A percentile compares a stretch with the other conserved stretches of the same genome.
These are phyloP conservation scores for Entophlyctis helioformis DNA, from an alignment of 192 early-diverging fungal species.

Conservation along the genomic window DNA sequence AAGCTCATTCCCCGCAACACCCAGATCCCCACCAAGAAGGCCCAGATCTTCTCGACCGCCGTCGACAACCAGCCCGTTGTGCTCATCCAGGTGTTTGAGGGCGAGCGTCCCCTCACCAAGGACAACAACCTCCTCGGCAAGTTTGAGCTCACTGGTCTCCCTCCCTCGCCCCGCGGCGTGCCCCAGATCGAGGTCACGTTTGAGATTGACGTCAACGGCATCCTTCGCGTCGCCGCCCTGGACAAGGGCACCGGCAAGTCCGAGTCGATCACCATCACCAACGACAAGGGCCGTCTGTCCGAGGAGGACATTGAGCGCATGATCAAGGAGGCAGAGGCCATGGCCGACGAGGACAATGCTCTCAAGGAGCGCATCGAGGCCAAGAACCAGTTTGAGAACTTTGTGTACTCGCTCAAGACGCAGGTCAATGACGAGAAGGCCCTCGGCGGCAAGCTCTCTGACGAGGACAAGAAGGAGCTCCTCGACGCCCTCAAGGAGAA, in stretches of 20 bases:
- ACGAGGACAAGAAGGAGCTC: conserved; percentile 84
- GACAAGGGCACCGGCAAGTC: conserved; percentile 97
- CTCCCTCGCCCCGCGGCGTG: conserved; percentile 87
- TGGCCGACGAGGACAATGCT: conserved; percentile 76
- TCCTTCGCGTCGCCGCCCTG: conserved; percentile 80
- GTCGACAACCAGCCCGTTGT: conserved; percentile 95
- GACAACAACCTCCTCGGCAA: conserved; percentile 96
- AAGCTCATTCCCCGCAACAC: conserved; percentile 90
- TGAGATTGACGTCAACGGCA: conserved; percentile 89
- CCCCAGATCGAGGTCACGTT: conserved; percentile 98
- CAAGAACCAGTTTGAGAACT: conserved; percentile 85
- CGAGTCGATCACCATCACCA: conserved; percentile 92
- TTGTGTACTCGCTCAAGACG: conserved; percentile 79
- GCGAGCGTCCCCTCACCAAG: conserved; percentile 93
- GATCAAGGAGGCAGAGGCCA: conserved; percentile 90
- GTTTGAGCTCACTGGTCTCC: conserved; percentile 91
- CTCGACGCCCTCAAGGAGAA: conserved; percentile 69
- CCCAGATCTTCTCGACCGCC: conserved; percentile 95
- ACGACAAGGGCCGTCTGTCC: conserved; percentile 91
- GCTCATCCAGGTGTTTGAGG: conserved; percentile 94
- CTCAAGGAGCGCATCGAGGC: conserved; percentile 80
- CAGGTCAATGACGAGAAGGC: conserved; percentile 75
- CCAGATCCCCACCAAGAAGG: conserved; percentile 92
- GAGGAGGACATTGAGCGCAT: conserved; percentile 97
- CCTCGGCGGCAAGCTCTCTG: conserved; percentile 72